Percentiles rank a stretch among this genome's conserved stretches.
Evolutionary conservation across 495 filamentous ascomycete species (phyloP).

Genomic region (Aspergillus nidulans): DNA sequence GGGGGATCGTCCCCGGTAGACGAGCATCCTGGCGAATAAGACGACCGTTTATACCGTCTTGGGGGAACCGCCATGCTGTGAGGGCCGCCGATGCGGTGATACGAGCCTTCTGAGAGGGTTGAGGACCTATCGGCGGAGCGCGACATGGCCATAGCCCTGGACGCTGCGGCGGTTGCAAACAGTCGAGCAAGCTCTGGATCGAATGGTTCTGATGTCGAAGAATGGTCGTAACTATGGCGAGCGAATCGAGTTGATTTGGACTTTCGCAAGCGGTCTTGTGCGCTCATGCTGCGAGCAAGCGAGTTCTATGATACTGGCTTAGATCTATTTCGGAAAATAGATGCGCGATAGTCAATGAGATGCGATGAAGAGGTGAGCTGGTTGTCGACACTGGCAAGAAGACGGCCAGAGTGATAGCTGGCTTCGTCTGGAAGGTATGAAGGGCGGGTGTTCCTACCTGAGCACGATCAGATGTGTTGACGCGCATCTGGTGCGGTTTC

Average conservation of each 20-base stretch:
- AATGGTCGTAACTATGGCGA: conserved; percentile 28
- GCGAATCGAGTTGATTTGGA: conserved; percentile 62
- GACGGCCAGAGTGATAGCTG: not conserved
- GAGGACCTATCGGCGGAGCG: conserved; percentile 48
- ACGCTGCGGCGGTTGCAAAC: conserved; percentile 66
- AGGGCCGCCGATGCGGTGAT: conserved; percentile 31
- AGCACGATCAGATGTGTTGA: not conserved
- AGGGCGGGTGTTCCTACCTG: not conserved
- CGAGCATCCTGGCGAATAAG: not conserved
- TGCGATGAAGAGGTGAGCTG: not conserved
- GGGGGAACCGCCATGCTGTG: conserved; percentile 38
- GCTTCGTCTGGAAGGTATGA: not conserved
- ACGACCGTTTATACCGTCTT: conserved; percentile 18
- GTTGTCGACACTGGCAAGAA: not conserved
- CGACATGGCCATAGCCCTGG: conserved; percentile 63
- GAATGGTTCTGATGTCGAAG: conserved; percentile 36
- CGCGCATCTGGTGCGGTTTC: not conserved
- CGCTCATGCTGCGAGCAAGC: conserved; percentile 23
- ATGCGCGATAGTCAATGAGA: conserved; percentile 14
- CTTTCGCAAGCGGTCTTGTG: conserved; percentile 47
- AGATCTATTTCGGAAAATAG: conserved; percentile 18
- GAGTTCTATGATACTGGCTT: conserved; percentile 21
- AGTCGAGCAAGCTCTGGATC: conserved; percentile 52
- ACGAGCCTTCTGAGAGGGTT: conserved; percentile 25
- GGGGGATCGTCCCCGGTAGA: not conserved